Conservation (phyloP, 768 basidiomycete genomes). For the Serpula lacrymans region DNA sequence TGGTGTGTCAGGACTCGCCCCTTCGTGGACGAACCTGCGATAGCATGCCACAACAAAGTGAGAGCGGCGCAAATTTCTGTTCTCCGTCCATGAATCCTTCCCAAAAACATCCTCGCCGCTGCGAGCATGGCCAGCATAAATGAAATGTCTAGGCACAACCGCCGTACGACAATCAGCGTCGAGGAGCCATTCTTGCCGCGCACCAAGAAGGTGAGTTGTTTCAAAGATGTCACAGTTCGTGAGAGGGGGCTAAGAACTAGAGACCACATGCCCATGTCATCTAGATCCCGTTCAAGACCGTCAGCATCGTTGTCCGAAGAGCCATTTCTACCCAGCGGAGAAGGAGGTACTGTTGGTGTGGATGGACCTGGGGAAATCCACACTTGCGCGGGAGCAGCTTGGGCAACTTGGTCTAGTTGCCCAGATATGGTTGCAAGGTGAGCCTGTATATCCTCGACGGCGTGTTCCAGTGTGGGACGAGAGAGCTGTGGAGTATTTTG, state of each 20-base stretch:
- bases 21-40: slow-evolving; percentile 63
- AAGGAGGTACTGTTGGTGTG: slow-evolving; percentile 36
- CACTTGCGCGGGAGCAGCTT: slow-evolving; percentile 14
- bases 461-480: slow-evolving; percentile 60
- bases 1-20: no score
- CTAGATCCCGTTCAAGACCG: slow-evolving; percentile 61
- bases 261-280: slow-evolving; percentile 85
- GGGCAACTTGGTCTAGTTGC: no score
- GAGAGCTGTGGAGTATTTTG: no score
- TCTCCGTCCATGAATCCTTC: slow-evolving; percentile 63
- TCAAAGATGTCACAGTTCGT: slow-evolving; percentile 46
- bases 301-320: slow-evolving; percentile 33
- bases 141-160: slow-evolving; percentile 74
- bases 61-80: slow-evolving; percentile 67
- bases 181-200: slow-evolving; percentile 63
- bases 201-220: slow-evolving; percentile 55
- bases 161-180: slow-evolving; percentile 61
- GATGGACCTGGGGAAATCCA: slow-evolving; percentile 24
- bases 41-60: slow-evolving; percentile 63
- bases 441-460: slow-evolving; percentile 76
- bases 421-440: slow-evolving; percentile 81
- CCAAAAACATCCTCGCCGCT: slow-evolving; percentile 60
- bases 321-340: slow-evolving; percentile 43
- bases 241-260: slow-evolving; percentile 62
- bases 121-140: slow-evolving; percentile 67